A percentile compares a stretch with the other conserved stretches of the same genome.
Conservation (phyloP, 345 rosid genomes). For the Ceriops tagal region DNA sequence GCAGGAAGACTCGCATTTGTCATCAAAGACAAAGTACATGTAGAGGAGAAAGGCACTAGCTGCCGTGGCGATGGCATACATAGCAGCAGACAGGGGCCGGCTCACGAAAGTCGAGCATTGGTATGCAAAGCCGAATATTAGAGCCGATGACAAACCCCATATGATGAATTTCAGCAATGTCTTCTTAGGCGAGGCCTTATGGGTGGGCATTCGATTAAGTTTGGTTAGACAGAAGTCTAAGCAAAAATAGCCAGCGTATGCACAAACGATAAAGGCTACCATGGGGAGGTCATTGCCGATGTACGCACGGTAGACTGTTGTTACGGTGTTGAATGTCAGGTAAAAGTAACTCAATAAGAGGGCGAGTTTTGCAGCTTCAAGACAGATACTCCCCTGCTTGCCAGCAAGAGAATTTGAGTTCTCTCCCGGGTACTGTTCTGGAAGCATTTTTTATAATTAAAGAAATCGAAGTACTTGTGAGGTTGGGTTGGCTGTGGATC, state of each 20-base stretch:
- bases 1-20: neutral
- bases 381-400: too few relatives aligned
- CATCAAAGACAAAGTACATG: neutral
- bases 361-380: neutral
- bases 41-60: neutral
- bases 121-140: neutral
- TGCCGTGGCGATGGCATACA: neutral
- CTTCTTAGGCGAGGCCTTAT: neutral
- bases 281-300: neutral
- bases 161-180: neutral
- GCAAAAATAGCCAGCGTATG: neutral
- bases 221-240: neutral
- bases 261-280: neutral
- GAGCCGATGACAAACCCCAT: neutral
- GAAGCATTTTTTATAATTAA: too few relatives aligned
- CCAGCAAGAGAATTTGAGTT: too few relatives aligned
- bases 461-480: too few relatives aligned
- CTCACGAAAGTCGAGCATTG: neutral
- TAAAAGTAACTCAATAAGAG: neutral
- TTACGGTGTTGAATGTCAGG: conserved; percentile 1
- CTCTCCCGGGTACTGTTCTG: too few relatives aligned
- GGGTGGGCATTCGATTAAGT: neutral
- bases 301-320: neutral
- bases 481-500: too few relatives aligned
- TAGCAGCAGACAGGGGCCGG: neutral